Base-by-base conservation (phyloP, 495 filamentous ascomycete genomes). In the Daldinia bambusicola region DNA sequence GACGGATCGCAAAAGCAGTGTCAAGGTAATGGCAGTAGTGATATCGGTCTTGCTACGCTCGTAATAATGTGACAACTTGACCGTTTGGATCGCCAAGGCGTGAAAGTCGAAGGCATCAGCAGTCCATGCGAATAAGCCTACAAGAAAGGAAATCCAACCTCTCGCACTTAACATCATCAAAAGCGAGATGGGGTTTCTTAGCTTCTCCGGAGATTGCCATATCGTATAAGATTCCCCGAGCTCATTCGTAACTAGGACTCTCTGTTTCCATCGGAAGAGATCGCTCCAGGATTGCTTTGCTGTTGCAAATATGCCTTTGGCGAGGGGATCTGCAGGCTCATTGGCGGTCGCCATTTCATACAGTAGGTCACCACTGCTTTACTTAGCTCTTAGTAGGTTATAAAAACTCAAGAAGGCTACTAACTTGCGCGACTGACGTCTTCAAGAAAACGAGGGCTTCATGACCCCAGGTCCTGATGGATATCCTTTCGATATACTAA, bases 51-150 rank as follows among this genome's bases (percentile, higher is more conserved):
- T 92, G 62, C 78, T 80, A n/a, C 77, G 81, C 0, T 80, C 76
- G 73, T 90, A 94, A 74, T 92, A 92, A 4, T 85, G 79, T 0
- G 91, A 84, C 37, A 93, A 82, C 76, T 91, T 90, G 55, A 85
- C 83, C 14, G 89, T 87, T 64, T 91, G 90, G 61, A 93, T 90
- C 4, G 90, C 89, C 5, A 94, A 81, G 3, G 91, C 88, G 32
- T 93, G 89, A 77, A 93, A 93, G 77, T 94, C 92, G 77, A 91
- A 92, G 5, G 89, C 89, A 76, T 92, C 90, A 13, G 88, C 87
- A 14, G 84, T 88, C 89, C 89, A 92, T 4, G 90, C 86, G 12
- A 77, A 62, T 72, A 91, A 83, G 20, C 88, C 89, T 10, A 89
- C 87, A 16, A 89, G 45, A 72, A 91, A 91, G 75, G 87, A 90